phyloP scores from a whole-genome alignment of 2,329 filamentous ascomycete genomes.

The Emergomyces orientalis region DNA sequence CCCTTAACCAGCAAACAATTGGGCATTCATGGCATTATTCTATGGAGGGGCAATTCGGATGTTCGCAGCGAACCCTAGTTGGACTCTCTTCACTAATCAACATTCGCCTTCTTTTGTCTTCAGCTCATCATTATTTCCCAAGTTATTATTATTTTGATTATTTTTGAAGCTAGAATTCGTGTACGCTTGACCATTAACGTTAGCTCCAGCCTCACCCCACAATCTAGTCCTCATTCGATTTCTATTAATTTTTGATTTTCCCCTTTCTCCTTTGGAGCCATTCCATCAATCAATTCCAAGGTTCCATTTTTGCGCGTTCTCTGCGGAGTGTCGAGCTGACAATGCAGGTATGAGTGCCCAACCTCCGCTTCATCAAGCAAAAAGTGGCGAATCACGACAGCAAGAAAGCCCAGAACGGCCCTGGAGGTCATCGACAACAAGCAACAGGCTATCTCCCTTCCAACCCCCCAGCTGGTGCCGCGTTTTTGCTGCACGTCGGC shows the following conservation, averaged over 20 bases:
- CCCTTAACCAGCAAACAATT: not conserved
- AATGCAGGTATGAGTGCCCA: slow-evolving; percentile 37
- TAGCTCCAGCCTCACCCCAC: slow-evolving; percentile 3
- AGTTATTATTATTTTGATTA: not conserved
- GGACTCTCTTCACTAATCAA: not conserved
- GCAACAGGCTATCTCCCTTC: not conserved
- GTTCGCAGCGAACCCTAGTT: not conserved
- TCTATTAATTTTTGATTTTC: not conserved
- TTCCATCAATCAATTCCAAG: slow-evolving; percentile 1
- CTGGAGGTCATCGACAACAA: slow-evolving; percentile 8
- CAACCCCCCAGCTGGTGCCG: slow-evolving; percentile 22
- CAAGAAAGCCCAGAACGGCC: slow-evolving; percentile 12
- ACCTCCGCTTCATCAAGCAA: slow-evolving; percentile 21
- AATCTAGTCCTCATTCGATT: not conserved
- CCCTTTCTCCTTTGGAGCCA: not conserved
- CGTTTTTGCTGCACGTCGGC: slow-evolving; percentile 21
- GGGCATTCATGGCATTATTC: not conserved
- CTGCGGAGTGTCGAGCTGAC: slow-evolving; percentile 15
- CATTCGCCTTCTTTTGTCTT: not conserved
- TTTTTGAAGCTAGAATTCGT: not conserved
- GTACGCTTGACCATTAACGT: not conserved
- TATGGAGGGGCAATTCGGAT: not conserved
- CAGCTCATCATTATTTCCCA: too few relatives aligned
- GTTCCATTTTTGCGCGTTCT: slow-evolving; percentile 8
- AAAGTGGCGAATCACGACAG: slow-evolving; percentile 28